Evolutionary conservation across 257 asterid species (phyloP), one percentile per base, ranked within the genome.

Genomic region (Primulina eburnea): DNA sequence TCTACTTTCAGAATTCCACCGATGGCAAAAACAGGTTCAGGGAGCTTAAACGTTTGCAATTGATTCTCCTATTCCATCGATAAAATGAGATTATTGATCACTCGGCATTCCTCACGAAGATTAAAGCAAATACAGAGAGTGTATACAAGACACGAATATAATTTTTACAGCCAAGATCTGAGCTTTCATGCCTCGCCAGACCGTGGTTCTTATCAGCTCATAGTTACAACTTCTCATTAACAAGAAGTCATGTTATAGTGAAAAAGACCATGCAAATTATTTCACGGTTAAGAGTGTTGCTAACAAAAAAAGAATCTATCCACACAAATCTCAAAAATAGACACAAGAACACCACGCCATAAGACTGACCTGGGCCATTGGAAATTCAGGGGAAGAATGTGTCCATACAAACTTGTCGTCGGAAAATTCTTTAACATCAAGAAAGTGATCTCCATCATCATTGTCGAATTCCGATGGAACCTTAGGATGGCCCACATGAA

Each of bases 1-100:
- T 92, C 92, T 50, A 92, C 84, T 77, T 80, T 84, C 81, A 92
- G 76, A 77, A 88, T 73, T 50, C 92, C 98, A 24, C 98, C 98
- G 2, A 92, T 62, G 74, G 92, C 86, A 40, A 89, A 80, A 67
- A 83, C 80, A 6, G 95, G 94, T 76, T 82, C 78, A 0, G 98
- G 96, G 24, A 91, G 85, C 90, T 73, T 79, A 75, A 86, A 91
- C 80, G 81, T 81, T 77, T 91, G 95, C 89, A 91, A 69, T 72
- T 72, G 40, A 73, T 86, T 84, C 74, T 85, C 92, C 97, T 91
- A 71, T 62, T 32, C 33, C 73, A 78, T 59, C 70, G 34, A 30
- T 12, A 67, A 61, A 50, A 76, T 52, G 66, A 58, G n/a, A 32
- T 40, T 30, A 28, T 71, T 62, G 14, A 38, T 67, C 34, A 24